Percentiles rank a stretch among this genome's conserved stretches.
Conservation (phyloP, 805 yeast species). For the Sugiyamaella smithiae region DNA sequence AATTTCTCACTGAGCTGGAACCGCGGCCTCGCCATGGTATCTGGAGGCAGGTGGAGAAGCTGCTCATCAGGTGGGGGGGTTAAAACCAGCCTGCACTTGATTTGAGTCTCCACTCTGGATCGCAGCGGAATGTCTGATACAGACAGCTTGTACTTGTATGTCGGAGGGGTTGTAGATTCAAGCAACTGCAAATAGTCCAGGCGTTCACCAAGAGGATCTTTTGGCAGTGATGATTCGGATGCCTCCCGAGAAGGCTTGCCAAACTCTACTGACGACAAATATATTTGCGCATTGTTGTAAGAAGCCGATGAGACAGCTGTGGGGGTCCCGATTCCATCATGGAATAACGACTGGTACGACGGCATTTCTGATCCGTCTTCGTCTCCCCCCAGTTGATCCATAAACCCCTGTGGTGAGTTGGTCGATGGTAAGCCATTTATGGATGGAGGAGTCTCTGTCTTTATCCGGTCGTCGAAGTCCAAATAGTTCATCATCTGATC, state of each 20-base stretch:
- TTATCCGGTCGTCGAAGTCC: constrained; percentile 5
- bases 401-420: too few species aligned
- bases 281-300: constrained; percentile 48
- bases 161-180: neutral
- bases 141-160: constrained; percentile 20
- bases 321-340: neutral
- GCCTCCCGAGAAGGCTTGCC: constrained; percentile 36
- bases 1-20: constrained; percentile 52
- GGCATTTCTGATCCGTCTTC: too few species aligned
- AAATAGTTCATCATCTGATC: constrained; percentile 14
- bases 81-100: constrained; percentile 66
- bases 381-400: too few species aligned
- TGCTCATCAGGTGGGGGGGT: constrained; percentile 75
- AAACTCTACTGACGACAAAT: constrained; percentile 51
- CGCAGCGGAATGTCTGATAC: constrained; percentile 60
- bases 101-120: constrained; percentile 95
- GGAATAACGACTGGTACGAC: neutral
- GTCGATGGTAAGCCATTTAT: neutral
- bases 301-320: too few species aligned
- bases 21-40: constrained; percentile 82
- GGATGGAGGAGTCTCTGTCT: constrained; percentile 1
- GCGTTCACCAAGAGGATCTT: neutral
- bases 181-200: neutral
- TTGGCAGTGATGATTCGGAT: constrained; percentile 1
- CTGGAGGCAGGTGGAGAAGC: constrained; percentile 77